Evolutionary conservation across 192 early-diverging fungal species (phyloP).

Genomic region (Podila clonocystis): DNA sequence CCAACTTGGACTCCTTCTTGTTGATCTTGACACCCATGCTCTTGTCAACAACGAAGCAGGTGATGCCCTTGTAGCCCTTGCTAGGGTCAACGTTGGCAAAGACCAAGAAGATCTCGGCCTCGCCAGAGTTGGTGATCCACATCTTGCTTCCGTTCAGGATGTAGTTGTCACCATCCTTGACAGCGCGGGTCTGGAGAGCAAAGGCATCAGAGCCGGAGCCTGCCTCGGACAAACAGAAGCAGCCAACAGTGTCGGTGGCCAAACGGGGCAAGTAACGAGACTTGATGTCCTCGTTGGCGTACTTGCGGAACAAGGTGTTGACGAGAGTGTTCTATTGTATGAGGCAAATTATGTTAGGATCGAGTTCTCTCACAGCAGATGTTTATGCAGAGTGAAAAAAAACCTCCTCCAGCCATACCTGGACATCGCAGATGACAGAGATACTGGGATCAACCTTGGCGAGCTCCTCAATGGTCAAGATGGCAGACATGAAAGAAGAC

Average conservation of each 20-base stretch:
- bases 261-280: conserved; percentile 87
- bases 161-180: conserved; percentile 89
- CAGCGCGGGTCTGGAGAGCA: conserved; percentile 87
- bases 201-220: conserved; percentile 95
- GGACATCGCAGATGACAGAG: conserved; percentile 91
- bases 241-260: conserved; percentile 86
- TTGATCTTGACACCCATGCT: conserved; percentile 90
- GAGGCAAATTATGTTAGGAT: background rate
- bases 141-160: conserved; percentile 90
- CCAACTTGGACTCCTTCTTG: conserved; percentile 98
- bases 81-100: conserved; percentile 97
- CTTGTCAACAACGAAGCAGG: conserved; percentile 96
- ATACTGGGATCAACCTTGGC: conserved; percentile 96
- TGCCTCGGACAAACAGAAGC: conserved; percentile 95
- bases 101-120: conserved; percentile 96
- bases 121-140: conserved; percentile 97
- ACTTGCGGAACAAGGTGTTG: conserved; percentile 90
- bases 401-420: conserved; percentile 46
- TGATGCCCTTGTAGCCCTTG: conserved; percentile 97
- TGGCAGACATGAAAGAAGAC: conserved; percentile 85
- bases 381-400: background rate
- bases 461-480: conserved; percentile 90
- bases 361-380: background rate
- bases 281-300: conserved; percentile 79
- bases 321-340: conserved; percentile 90